Evolutionary conservation across 768 basidiomycete genomes (phyloP).

Genomic region (Russula vinacea): DNA sequence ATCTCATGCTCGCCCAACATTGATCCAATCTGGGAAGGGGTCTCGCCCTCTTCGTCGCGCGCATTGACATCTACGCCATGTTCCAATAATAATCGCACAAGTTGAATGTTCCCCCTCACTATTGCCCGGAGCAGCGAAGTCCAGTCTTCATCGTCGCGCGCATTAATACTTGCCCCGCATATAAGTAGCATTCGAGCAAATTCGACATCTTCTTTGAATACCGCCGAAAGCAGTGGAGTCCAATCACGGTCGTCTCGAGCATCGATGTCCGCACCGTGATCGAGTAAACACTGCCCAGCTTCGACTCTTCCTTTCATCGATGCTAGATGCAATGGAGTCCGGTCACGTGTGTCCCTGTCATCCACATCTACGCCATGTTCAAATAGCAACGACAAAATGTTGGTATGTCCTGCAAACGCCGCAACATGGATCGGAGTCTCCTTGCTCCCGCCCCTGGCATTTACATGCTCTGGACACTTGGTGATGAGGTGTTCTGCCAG

Average conservation of each 20-base stretch:
- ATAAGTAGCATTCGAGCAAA: too few species aligned
- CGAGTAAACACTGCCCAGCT: not conserved
- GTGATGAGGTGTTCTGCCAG: not conserved
- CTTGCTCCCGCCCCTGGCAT: not conserved
- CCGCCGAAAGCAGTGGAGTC: too few species aligned
- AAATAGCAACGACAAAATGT: not conserved
- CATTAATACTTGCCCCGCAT: too few species aligned
- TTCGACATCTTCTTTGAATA: too few species aligned
- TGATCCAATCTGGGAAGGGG: too few species aligned
- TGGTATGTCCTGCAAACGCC: not conserved
- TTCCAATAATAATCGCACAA: not conserved
- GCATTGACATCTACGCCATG: not conserved
- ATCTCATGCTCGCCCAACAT: too few species aligned
- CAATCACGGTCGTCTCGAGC: accelerated
- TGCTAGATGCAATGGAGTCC: not conserved
- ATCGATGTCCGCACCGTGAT: not conserved
- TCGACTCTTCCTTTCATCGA: not conserved
- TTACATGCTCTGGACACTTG: not conserved
- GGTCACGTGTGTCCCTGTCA: too few species aligned
- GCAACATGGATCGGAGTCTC: not conserved
- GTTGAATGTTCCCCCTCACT: not conserved
- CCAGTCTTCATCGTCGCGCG: too few species aligned
- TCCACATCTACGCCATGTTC: not conserved
- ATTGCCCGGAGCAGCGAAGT: not conserved
- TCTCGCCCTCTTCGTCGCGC: too few species aligned